These are phyloP conservation scores for Suillus cothurnatus DNA, from an alignment of 768 basidiomycete genomes.

Conservation along the genomic window DNA sequence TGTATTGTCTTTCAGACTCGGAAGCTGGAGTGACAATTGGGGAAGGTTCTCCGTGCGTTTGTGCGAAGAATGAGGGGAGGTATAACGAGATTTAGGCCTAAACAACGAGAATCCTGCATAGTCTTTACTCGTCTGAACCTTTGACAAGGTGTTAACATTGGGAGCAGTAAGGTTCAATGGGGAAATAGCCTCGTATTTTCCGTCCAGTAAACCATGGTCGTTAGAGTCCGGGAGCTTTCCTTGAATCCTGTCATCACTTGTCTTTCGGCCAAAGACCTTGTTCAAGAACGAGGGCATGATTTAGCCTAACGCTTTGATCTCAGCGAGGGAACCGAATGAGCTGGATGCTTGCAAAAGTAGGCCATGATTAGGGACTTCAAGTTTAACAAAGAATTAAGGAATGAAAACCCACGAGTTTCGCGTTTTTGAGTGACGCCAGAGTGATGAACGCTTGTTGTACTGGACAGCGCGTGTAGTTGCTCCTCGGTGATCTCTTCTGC, in stretches of 20 bases:
- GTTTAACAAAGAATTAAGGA: too few species aligned
- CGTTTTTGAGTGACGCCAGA: background rate
- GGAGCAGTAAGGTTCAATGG: slow-evolving; percentile 42
- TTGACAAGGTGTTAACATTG: slow-evolving; percentile 21
- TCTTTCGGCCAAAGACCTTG: slow-evolving; percentile 79
- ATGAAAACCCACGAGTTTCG: background rate
- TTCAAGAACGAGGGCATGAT: slow-evolving; percentile 69
- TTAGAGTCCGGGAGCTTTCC: slow-evolving; percentile 35
- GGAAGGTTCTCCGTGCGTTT: slow-evolving; percentile 43
- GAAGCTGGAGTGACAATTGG: slow-evolving; percentile 64
- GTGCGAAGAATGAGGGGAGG: slow-evolving; percentile 35
- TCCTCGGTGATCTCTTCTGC: background rate
- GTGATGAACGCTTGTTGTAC: slow-evolving; percentile 1
- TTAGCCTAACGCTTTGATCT: slow-evolving; percentile 18
- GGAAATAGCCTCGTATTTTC: slow-evolving; percentile 73
- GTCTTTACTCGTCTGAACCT: slow-evolving; percentile 32
- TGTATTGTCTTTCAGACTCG: slow-evolving; percentile 50
- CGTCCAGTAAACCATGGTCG: slow-evolving; percentile 59
- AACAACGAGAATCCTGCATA: slow-evolving; percentile 49
- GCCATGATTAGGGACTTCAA: background rate
- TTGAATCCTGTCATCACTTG: slow-evolving; percentile 52
- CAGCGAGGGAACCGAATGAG: slow-evolving; percentile 13
- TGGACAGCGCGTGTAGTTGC: background rate
- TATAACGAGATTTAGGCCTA: slow-evolving; percentile 46
- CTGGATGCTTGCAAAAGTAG: slow-evolving; percentile 1